These are phyloP conservation scores for Chlorella sp. DNA, from an alignment of 139 green algal genomes.

Conservation along the genomic window DNA sequence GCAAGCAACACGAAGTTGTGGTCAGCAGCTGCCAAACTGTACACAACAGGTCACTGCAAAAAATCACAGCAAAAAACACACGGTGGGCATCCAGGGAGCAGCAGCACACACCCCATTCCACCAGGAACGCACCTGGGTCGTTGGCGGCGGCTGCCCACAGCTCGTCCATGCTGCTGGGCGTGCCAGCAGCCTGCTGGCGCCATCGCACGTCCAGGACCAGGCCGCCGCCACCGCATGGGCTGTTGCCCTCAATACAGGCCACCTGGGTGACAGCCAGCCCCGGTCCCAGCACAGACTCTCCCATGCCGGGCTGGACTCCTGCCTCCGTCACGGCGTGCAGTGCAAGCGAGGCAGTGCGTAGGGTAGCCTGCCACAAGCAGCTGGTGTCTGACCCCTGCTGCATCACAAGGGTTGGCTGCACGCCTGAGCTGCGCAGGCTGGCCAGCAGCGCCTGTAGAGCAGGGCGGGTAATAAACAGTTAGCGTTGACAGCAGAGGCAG, in stretches of 20 bases:
- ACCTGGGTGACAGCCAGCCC: not conserved
- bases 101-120: not conserved
- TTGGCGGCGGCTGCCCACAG: not conserved
- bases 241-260: not conserved
- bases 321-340: slow-evolving; percentile 3
- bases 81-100: not conserved
- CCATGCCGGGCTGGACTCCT: not conserved
- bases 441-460: not conserved
- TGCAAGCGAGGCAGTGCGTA: not conserved
- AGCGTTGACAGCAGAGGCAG: too few relatives aligned
- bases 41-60: not conserved
- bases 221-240: not conserved
- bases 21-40: not conserved
- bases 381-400: not conserved
- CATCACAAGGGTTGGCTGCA: not conserved
- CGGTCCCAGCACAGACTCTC: slow-evolving; percentile 14
- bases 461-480: too few relatives aligned
- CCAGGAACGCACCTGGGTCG: not conserved
- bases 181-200: not conserved
- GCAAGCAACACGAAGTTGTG: not conserved
- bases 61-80: not conserved
- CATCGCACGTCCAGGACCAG: not conserved
- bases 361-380: not conserved
- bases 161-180: not conserved
- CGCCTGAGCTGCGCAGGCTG: slow-evolving; percentile 3